Percentiles rank a stretch among this genome's conserved stretches.
These are phyloP conservation scores for Aspergillus cavernicola DNA, from an alignment of 495 filamentous ascomycete genomes.

Conservation along the genomic window DNA sequence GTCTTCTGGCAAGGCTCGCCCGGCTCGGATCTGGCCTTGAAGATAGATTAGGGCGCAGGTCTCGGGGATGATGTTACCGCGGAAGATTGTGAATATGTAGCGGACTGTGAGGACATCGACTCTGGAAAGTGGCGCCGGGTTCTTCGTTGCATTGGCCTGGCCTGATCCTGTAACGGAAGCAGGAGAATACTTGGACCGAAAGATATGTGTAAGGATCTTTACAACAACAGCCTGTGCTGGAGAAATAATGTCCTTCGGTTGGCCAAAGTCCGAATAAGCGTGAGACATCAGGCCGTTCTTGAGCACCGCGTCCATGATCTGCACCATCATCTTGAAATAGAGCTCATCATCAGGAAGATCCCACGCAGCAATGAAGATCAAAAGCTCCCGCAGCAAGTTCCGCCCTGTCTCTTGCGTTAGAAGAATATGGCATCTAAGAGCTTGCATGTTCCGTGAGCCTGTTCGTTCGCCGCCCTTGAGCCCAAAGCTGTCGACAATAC, in stretches of 20 bases:
- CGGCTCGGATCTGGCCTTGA: slow-evolving; percentile 81
- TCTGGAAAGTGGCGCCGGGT: slow-evolving; percentile 36
- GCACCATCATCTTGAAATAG: slow-evolving; percentile 92
- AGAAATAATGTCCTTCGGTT: slow-evolving; percentile 92
- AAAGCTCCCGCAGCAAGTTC: slow-evolving; percentile 80
- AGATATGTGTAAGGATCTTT: slow-evolving; percentile 83
- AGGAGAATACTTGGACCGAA: slow-evolving; percentile 64
- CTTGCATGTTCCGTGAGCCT: slow-evolving; percentile 74
- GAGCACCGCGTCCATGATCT: slow-evolving; percentile 89
- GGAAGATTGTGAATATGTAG: slow-evolving; percentile 88
- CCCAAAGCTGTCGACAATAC: slow-evolving; percentile 61
- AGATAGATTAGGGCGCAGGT: slow-evolving; percentile 89
- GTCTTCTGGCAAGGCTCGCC: slow-evolving; percentile 63
- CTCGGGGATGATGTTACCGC: slow-evolving; percentile 85
- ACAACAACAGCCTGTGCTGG: slow-evolving; percentile 90
- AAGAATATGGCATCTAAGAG: slow-evolving; percentile 80
- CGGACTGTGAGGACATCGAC: slow-evolving; percentile 70
- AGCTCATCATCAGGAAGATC: slow-evolving; percentile 86
- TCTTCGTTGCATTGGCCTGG: slow-evolving; percentile 34
- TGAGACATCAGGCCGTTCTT: slow-evolving; percentile 83
- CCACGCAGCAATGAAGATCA: slow-evolving; percentile 97
- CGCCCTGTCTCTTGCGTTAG: slow-evolving; percentile 81
- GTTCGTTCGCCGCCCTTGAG: slow-evolving; percentile 49
- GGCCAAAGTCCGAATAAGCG: slow-evolving; percentile 83
- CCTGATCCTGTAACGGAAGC: slow-evolving; percentile 43